Base-by-base conservation (phyloP, 1,139 yeast genomes). In the Candida sp. region DNA sequence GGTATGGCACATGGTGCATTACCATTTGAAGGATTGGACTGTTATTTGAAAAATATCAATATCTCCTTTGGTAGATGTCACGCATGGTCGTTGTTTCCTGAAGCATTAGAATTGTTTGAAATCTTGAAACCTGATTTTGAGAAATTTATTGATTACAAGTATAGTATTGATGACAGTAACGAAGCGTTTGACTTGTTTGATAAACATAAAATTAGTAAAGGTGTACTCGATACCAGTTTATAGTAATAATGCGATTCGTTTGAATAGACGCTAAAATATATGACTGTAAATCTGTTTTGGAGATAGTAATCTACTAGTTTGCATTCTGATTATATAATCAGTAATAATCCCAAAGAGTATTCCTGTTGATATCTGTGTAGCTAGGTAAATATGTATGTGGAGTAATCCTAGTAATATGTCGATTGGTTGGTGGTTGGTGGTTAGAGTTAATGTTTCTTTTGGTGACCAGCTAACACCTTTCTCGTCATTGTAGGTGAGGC, bases 61-160 rank as follows among this genome's bases (percentile, higher is more conserved):
- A 55, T 81, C 38, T 81, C 82, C 36, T 82, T 82, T 60, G 87
- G 87, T 3, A 62, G 87, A 52, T 82, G 87, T 56, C 86, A 83
- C 43, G 81, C 80, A 1, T 73, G 82, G 69, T 68, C 84, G 1
- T 64, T 80, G 41, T 81, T 79, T 54, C 70, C 67, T 3, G 84
- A 80, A 43, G 73, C 85, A 0, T 64, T 81, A 37, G 68, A 66
- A 36, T 63, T 78, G 0, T 79, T 82, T 55, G 73, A 73, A 40
- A 48, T 52, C 36, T 57, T 78, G 44, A 74, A 78, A 44, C 58
- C 55, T 22, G 70, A 73, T 43, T 77, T 82, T 49, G 65, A 57
- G 8, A 67, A 61, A 21, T 79, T 81, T 49, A 71, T 81, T 37
- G 86, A 80, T 49, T 60, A 61, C 36, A 64, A 61, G 38, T 64